phyloP scores from a whole-genome alignment of 768 basidiomycete species.

The Amanita rubescens region DNA sequence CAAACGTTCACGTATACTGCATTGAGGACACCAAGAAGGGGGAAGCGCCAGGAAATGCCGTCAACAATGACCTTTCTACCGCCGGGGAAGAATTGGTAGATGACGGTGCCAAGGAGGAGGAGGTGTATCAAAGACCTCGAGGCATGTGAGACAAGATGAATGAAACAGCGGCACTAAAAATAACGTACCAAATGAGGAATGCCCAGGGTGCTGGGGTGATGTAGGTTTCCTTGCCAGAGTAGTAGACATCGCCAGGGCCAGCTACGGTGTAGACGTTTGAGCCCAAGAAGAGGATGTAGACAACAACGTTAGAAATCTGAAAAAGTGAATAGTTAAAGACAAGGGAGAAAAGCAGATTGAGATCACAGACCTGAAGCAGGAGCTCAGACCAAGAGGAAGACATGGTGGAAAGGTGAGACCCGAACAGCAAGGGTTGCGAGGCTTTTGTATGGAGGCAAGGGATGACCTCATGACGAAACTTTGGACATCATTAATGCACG shows the following conservation, averaged over 20 bases:
- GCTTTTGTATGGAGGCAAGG: conserved; percentile 1
- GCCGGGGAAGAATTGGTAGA: conserved; percentile 79
- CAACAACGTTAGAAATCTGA: conserved; percentile 71
- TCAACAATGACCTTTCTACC: conserved; percentile 81
- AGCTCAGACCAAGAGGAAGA: conserved; percentile 71
- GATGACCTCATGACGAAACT: conserved; percentile 4
- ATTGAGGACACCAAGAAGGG: conserved; percentile 81
- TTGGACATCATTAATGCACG: conserved; percentile 6
- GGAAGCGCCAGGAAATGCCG: conserved; percentile 87
- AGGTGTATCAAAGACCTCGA: conserved; percentile 81
- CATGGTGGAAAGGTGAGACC: conserved; percentile 24
- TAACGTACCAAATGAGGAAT: conserved; percentile 76
- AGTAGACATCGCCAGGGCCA: conserved; percentile 65
- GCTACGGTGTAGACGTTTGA: conserved; percentile 86
- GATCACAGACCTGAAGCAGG: conserved; percentile 56
- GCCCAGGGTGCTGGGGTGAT: conserved; percentile 93
- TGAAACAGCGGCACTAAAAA: background rate
- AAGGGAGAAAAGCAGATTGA: background rate
- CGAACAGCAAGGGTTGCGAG: background rate
- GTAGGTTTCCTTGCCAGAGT: conserved; percentile 77
- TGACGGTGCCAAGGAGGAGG: conserved; percentile 82
- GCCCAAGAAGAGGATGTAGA: conserved; percentile 83
- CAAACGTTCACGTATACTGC: conserved; percentile 85
- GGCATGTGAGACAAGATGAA: conserved; percentile 10
- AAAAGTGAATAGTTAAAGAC: background rate